Evolutionary conservation across 345 rosid genomes (phyloP), one percentile per base, ranked within the genome.

Genomic region (Balakata baccata): DNA sequence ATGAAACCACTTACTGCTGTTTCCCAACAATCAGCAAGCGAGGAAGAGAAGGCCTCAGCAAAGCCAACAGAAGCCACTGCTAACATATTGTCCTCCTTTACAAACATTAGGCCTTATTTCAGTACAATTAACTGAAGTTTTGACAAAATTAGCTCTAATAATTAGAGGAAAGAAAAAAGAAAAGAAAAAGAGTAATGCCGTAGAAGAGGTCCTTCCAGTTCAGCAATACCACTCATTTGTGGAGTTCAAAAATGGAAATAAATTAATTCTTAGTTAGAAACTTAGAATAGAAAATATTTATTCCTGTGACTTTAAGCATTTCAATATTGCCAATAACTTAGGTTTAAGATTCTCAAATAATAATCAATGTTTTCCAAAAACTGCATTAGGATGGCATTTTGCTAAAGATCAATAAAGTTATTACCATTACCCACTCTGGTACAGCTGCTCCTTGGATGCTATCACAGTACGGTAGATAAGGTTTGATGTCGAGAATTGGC

Each of bases 401-500:
- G 43, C 60, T 50, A 68, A 73, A 74, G 52, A 37, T 73, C 17
- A 10, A 72, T 4, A 37, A 25, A 75, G 52, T 66, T 41, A 70
- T 73, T 87, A 94, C 97, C 92, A 22, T 81, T 75, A 94, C 86
- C 98, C 98, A 94, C 72, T 79, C 75, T 6, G 97, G 98, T 80
- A 92, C 86, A 12, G 75, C 73, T 74, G 97, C 95, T 77, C 81
- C 91, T 71, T 83, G 77, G 75, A 94, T 79, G 81, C 89, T 84
- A 81, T 94, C 97, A 62, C 93, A 88, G 81, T 92, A 94, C 23
- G 97, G 91, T 62, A 92, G 86, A 83, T 94, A 92, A 46, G 97
- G 97, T 79, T 94, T 94, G 83, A 94, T 75, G 76, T 92, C 98
- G 13, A 92, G 89, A 39, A 92, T 84, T 6, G 97, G 97, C 98